Percentiles rank a stretch among this genome's conserved stretches.
Conservation (phyloP, 2,329 filamentous ascomycete species). For the Diaporthe australafricana region DNA sequence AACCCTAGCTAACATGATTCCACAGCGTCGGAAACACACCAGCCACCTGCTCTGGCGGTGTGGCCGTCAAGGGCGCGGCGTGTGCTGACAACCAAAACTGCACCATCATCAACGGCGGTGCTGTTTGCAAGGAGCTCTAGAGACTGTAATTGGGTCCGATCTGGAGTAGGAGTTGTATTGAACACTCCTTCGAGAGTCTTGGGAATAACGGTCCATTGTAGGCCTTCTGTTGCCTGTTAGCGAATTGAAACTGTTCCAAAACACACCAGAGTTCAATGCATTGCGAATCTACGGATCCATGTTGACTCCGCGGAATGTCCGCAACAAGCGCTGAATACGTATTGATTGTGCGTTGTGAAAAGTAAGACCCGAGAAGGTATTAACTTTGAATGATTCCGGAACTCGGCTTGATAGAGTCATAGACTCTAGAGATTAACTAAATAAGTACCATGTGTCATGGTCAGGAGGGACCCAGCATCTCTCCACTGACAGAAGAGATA, state of each 20-base stretch:
- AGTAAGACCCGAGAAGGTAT: no score
- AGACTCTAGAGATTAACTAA: no score
- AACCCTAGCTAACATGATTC: neutral
- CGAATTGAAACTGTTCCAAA: neutral
- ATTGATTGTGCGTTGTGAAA: neutral
- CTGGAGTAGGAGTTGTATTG: neutral
- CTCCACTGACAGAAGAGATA: no score
- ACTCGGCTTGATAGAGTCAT: no score
- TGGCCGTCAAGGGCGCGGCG: neutral
- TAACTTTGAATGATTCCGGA: no score
- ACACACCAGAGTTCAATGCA: neutral
- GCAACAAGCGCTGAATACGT: no score
- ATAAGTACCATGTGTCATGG: no score
- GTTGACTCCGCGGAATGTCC: neutral
- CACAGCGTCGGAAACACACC: conserved; percentile 4
- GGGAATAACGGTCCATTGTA: neutral
- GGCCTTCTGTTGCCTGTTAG: conserved; percentile 7
- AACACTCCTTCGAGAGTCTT: neutral
- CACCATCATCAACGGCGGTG: neutral
- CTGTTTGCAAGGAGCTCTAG: neutral
- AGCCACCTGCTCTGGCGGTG: neutral
- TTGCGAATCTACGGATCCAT: no score
- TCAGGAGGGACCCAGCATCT: no score
- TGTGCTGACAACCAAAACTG: neutral
- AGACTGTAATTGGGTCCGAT: neutral